Evolutionary conservation across 2,329 filamentous ascomycete species (phyloP), one percentile per base, ranked within the genome.

Genomic region (Teratosphaeria zuluensis): DNA sequence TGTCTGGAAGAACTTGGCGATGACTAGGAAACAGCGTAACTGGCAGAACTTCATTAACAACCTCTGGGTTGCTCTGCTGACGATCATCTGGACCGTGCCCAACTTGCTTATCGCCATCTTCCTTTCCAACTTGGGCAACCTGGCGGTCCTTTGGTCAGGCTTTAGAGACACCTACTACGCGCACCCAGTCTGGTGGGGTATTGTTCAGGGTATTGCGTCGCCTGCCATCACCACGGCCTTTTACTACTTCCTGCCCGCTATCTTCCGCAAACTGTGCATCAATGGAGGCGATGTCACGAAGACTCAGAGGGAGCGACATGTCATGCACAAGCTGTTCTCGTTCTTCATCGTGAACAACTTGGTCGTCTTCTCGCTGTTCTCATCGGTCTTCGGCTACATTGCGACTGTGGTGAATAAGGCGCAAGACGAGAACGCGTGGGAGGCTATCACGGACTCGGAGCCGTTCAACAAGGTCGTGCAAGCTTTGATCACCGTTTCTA

Each of bases 311-410:
- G 94, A 99, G 72, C 83, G 90, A 32, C 92, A 97, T 72, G 94
- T 99, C 56, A 81, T 94, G 60, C 86, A 84, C 62, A 95, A 95
- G 73, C 81, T 99, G 2, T 99, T 95, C 75, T 83, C 89, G 19
- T 99, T 99, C 77, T 99, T 99, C 74, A 84, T 96, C 56, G 91
- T 99, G 80, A 99, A 99, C 81, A 97, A 97, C 70, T 75, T 99
- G 58, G 78, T 99, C 64, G 86, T 97, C 59, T 97, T 97, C 74
- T 96, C 92, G 11, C 78, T 96, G 14, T 97, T 97, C 73, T 90
- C 89, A 52, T 85, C 89, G 1, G 75, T 91, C 16, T 96, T 90
- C 84, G 78, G 78, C 1, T 91, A 92, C 66, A 78, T 91, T 8
- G 76, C 84, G 0, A 78, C 78, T 4, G 84, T 95, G 42, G 76